Base-by-base conservation (phyloP, 768 basidiomycete species). In the Pleurotus ostreatus region DNA sequence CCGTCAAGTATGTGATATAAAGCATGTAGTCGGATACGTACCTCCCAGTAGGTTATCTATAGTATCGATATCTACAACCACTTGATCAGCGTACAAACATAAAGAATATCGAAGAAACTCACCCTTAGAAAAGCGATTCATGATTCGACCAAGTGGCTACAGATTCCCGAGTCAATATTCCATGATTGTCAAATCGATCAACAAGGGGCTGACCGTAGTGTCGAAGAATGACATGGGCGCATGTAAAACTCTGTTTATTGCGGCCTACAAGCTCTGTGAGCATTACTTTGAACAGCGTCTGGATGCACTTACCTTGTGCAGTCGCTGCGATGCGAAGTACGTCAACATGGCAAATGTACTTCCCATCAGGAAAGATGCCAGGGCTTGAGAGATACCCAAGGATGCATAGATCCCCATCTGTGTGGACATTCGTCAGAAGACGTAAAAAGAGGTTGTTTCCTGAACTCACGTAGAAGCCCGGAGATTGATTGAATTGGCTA, bases 211-310 rank as follows among this genome's bases (percentile, higher is more conserved):
- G 37, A 63, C 85, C 4, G 89, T 91, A 1, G 86, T 93, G 65
- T 95, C 94, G 65, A 93, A 95, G 74, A 93, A 94, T 5, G 83
- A 84, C 86, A 92, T 93, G 0, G 92, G 92, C 0, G 92, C 90
- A 66, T 85, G 82, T 79, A 95, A 81, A 47, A 94, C 80, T 18
- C 86, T 81, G 6, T 74, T 70, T 55, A 90, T 80, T 4, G 89
- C 84, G 58, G 70, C 71, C 84, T 86, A 60, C 41, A 46, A 49
- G 41, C 45, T n/a, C 11, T 4, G 39, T 41, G 39, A 53, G 30
- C 26, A 26, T 20, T 18, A 41, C 30, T 9, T 34, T 11, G 30
- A 34, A 34, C 9, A 34, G 9, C 11, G 30, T 34, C 30, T 7
- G n/a, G 30, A 15, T 8, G 16, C 15, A 3, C 39, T 25, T 41